Percentiles rank a stretch among this genome's conserved stretches.
Evolutionary conservation across 202 grass and related monocot genomes (phyloP).

Genomic region (Panicum hallii): DNA sequence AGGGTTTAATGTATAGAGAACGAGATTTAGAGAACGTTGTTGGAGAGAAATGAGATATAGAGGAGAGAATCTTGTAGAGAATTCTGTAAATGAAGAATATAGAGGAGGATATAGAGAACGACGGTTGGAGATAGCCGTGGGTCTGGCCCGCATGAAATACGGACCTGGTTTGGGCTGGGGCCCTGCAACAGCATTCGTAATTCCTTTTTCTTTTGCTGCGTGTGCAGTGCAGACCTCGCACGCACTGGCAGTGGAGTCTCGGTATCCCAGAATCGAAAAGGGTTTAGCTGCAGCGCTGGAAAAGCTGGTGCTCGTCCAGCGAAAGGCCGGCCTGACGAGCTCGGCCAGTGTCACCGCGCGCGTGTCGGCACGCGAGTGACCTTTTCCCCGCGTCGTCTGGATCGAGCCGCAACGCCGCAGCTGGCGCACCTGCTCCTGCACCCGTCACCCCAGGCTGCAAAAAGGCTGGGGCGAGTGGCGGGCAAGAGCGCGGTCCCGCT

Average conservation of each 20-base stretch:
- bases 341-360: background rate
- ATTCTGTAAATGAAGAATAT: too few relatives aligned
- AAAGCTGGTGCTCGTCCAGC: slow-evolving; percentile 33
- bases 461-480: slow-evolving; percentile 21
- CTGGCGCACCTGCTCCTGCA: background rate
- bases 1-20: too few relatives aligned
- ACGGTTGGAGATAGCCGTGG: too few relatives aligned
- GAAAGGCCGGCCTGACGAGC: slow-evolving; percentile 14
- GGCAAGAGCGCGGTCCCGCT: slow-evolving; percentile 28
- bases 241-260: background rate
- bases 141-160: background rate
- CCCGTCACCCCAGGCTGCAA: background rate
- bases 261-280: background rate
- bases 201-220: background rate
- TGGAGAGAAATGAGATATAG: too few relatives aligned
- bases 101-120: too few relatives aligned
- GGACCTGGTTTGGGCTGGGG: background rate
- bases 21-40: too few relatives aligned
- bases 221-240: background rate
- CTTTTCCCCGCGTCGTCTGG: background rate
- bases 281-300: background rate
- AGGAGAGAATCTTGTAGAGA: too few relatives aligned
- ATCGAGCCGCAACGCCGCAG: background rate
- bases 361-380: slow-evolving; percentile 41
- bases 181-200: background rate